Percentiles rank a stretch among this genome's conserved stretches.
These are phyloP conservation scores for Calonectria ilicicola DNA, from an alignment of 2,329 filamentous ascomycete genomes.

Conservation along the genomic window DNA sequence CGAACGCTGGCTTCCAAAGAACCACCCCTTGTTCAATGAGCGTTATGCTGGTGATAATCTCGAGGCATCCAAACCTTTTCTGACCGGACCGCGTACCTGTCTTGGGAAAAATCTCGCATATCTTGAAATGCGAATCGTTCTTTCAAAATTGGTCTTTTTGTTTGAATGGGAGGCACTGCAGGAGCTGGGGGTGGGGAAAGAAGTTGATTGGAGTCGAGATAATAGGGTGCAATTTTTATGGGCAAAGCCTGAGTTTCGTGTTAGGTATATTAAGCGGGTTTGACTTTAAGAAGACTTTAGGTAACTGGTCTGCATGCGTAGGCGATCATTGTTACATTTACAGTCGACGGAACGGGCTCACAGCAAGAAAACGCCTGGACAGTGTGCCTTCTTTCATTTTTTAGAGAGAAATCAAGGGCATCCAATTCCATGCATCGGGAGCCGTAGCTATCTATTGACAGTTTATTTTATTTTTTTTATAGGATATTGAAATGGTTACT, in stretches of 20 bases:
- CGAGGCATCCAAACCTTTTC: conserved; percentile 12
- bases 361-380: too few species aligned
- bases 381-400: too few species aligned
- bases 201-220: conserved; percentile 7
- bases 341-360: too few species aligned
- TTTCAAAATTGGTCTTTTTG: not conserved
- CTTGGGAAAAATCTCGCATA: conserved; percentile 23
- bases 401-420: too few species aligned
- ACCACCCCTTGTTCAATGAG: not conserved
- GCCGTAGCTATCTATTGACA: too few species aligned
- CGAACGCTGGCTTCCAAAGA: conserved; percentile 5
- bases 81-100: conserved; percentile 5
- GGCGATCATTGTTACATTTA: too few species aligned
- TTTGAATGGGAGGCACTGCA: conserved; percentile 11
- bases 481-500: too few species aligned
- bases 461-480: too few species aligned
- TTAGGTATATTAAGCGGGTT: not conserved
- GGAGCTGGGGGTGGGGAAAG: not conserved
- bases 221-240: not conserved
- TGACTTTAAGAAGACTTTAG: too few species aligned
- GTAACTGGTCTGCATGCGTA: too few species aligned
- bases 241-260: not conserved
- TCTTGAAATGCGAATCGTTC: conserved; percentile 12
- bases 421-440: too few species aligned
- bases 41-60: conserved; percentile 6